phyloP scores from a whole-genome alignment of 495 filamentous ascomycete genomes.

The Penicillium cosmopolitanum region DNA sequence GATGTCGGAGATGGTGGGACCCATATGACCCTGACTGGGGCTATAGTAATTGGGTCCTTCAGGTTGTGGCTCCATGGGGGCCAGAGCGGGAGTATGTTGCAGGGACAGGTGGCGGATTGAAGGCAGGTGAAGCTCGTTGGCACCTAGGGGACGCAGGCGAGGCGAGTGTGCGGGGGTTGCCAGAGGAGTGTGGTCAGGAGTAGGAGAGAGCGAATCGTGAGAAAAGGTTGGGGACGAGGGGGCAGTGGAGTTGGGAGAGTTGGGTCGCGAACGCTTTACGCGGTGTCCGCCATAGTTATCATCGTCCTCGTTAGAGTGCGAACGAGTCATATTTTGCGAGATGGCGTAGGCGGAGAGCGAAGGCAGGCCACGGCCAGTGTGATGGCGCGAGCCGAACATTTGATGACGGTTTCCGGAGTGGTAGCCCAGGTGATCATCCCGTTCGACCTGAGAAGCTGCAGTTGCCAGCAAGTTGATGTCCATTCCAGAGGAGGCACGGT shows the following conservation, averaged over 20 bases:
- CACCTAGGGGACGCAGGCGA: constrained; percentile 75
- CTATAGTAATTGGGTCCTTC: constrained; percentile 62
- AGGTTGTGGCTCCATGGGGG: constrained; percentile 84
- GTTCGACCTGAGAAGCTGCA: constrained; percentile 86
- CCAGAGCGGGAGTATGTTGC: constrained; percentile 84
- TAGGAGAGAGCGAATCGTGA: constrained; percentile 93
- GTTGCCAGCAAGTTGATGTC: constrained; percentile 92
- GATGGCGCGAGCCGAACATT: constrained; percentile 62
- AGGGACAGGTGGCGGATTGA: constrained; percentile 87
- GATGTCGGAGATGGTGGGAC: constrained; percentile 87
- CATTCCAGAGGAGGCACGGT: constrained; percentile 56
- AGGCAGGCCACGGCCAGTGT: constrained; percentile 65
- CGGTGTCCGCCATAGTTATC: constrained; percentile 69
- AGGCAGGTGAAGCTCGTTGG: constrained; percentile 75
- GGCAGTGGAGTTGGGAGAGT: constrained; percentile 91
- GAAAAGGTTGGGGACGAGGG: constrained; percentile 98
- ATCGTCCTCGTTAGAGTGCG: constrained; percentile 87
- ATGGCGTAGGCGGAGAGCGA: constrained; percentile 82
- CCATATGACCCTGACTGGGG: constrained; percentile 54
- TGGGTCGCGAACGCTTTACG: constrained; percentile 85
- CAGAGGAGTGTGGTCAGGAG: constrained; percentile 93
- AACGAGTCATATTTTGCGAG: constrained; percentile 82
- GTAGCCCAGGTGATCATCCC: constrained; percentile 64
- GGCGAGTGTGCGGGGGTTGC: constrained; percentile 96
- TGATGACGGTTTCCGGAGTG: constrained; percentile 48